Conservation (phyloP, 768 basidiomycete genomes). For the Rhodocollybia butyracea region DNA sequence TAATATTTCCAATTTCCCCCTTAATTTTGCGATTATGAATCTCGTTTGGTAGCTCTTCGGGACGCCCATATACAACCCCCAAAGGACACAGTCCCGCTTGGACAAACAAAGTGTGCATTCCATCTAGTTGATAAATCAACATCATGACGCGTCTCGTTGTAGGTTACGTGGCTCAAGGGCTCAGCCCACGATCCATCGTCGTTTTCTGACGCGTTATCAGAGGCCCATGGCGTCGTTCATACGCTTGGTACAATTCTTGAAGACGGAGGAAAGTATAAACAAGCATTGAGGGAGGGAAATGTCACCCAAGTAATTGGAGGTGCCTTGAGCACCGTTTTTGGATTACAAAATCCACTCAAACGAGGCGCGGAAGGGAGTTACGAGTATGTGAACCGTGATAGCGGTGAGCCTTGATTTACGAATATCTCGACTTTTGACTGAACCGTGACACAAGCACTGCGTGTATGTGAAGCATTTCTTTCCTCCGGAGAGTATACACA, state of each 20-base stretch:
- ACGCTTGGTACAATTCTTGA: conserved; percentile 91
- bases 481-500: conserved; percentile 33
- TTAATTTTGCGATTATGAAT: background rate
- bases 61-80: conserved; percentile 80
- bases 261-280: conserved; percentile 72
- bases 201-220: conserved; percentile 66
- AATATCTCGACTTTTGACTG: conserved; percentile 5
- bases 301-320: conserved; percentile 47
- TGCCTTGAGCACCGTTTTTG: conserved; percentile 34
- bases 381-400: conserved; percentile 82
- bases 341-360: conserved; percentile 60
- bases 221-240: conserved; percentile 80
- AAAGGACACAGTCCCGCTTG: conserved; percentile 89
- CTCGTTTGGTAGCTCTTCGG: conserved; percentile 63
- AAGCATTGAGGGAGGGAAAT: conserved; percentile 58
- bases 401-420: conserved; percentile 54
- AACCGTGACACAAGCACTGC: conserved; percentile 44
- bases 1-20: background rate
- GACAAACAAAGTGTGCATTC: conserved; percentile 60
- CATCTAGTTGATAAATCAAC: conserved; percentile 5
- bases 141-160: conserved; percentile 17
- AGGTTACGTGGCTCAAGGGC: conserved; percentile 89
- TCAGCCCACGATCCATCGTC: conserved; percentile 76
- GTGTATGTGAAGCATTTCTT: conserved; percentile 76
- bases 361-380: conserved; percentile 47